phyloP scores from a whole-genome alignment of 2,329 filamentous ascomycete genomes.

The Cylindrodendrum hubeiense region DNA sequence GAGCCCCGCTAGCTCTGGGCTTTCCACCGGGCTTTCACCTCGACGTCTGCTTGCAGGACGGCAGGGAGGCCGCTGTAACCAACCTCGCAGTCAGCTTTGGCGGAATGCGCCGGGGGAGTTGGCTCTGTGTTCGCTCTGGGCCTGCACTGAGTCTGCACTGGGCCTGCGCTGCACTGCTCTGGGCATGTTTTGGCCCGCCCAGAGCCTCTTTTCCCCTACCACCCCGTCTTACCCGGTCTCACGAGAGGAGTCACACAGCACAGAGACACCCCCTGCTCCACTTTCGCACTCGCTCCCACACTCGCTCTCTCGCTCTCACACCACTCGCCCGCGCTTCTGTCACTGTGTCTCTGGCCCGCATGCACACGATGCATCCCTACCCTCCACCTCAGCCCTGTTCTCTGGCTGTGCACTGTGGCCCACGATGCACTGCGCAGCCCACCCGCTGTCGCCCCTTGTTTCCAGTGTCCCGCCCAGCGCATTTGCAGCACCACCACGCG shows the following conservation, averaged over 20 bases:
- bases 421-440: constrained; percentile 36
- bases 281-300: constrained; percentile 9
- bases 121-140: background rate
- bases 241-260: constrained; percentile 1
- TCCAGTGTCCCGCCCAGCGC: constrained; percentile 7
- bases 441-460: constrained; percentile 21
- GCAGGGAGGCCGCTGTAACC: background rate
- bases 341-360: constrained; percentile 17
- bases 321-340: no score
- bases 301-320: no score
- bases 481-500: constrained; percentile 12
- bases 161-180: no score
- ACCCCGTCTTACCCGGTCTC: background rate
- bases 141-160: no score
- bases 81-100: constrained; percentile 1
- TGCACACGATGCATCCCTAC: constrained; percentile 33
- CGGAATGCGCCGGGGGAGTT: constrained; percentile 10
- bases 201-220: background rate
- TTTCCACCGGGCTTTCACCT: constrained; percentile 23
- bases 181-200: background rate
- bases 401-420: constrained; percentile 41
- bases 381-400: constrained; percentile 46
- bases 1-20: constrained; percentile 12
- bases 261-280: constrained; percentile 6
- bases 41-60: constrained; percentile 8